phyloP scores from a whole-genome alignment of 345 rosid genomes.

The Turnera subulata region DNA sequence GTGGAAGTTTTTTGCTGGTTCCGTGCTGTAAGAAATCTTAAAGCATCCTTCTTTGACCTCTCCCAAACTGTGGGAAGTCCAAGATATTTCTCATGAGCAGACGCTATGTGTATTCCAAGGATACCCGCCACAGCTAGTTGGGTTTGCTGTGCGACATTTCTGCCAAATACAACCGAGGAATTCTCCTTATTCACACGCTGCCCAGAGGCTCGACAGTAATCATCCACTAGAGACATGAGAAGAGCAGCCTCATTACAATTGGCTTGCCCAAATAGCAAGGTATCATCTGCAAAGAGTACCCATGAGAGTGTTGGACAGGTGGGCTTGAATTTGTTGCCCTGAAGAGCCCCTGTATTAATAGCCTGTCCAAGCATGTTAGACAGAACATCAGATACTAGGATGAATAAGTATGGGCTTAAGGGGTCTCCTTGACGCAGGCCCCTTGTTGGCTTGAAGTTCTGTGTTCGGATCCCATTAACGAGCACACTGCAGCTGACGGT shows the following conservation, averaged over 20 bases:
- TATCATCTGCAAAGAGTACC: neutral
- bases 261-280: neutral
- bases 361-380: neutral
- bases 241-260: neutral
- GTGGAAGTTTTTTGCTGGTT: too few species aligned
- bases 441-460: neutral
- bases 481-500: neutral
- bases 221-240: neutral
- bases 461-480: neutral
- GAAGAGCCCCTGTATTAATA: neutral
- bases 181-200: neutral
- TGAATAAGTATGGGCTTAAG: neutral
- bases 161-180: neutral
- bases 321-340: neutral
- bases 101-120: neutral
- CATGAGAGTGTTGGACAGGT: too few species aligned
- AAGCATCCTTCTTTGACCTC: too few species aligned
- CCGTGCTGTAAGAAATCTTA: too few species aligned
- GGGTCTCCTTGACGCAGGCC: neutral
- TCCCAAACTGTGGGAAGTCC: too few species aligned
- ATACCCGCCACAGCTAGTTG: neutral
- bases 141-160: neutral
- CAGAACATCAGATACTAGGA: neutral
- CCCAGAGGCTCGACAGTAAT: neutral
- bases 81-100: too few species aligned